Evolutionary conservation across 345 rosid species (phyloP).

Genomic region (Gossypium mustelinum): DNA sequence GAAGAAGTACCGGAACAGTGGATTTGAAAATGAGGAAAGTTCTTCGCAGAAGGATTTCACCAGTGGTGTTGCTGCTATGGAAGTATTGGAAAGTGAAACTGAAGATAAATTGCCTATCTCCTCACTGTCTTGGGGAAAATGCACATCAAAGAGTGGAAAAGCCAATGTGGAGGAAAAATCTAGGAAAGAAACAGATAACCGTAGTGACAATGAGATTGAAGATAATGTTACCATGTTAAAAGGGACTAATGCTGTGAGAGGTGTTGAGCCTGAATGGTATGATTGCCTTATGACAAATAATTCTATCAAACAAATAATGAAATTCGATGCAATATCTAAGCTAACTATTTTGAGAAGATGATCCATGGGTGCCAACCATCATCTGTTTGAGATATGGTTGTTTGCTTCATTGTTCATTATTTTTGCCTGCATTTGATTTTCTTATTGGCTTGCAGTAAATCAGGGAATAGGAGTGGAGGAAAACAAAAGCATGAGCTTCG

Average conservation of each 20-base stretch:
- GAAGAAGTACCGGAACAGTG: slow-evolving; percentile 41
- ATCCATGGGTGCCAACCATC: background rate
- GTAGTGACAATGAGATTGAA: background rate
- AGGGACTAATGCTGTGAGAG: background rate
- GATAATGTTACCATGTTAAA: background rate
- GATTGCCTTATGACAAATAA: background rate
- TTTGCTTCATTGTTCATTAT: background rate
- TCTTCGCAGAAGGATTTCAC: background rate
- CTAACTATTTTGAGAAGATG: background rate
- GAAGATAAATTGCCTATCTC: slow-evolving; percentile 33
- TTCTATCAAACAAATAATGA: background rate
- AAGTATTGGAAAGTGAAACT: background rate
- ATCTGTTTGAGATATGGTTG: background rate
- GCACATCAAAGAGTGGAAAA: background rate
- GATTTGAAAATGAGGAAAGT: slow-evolving; percentile 41
- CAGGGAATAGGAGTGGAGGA: background rate
- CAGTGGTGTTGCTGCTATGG: background rate
- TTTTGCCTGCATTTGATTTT: too few species aligned
- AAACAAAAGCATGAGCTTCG: background rate
- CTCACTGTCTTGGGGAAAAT: background rate
- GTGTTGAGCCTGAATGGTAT: slow-evolving; percentile 8
- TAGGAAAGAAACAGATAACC: background rate
- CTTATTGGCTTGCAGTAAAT: background rate
- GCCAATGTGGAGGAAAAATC: background rate
- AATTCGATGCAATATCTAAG: background rate